A percentile compares a stretch with the other conserved stretches of the same genome.
phyloP scores from a whole-genome alignment of 2,329 filamentous ascomycete genomes.

The Verticillium alfalfae region DNA sequence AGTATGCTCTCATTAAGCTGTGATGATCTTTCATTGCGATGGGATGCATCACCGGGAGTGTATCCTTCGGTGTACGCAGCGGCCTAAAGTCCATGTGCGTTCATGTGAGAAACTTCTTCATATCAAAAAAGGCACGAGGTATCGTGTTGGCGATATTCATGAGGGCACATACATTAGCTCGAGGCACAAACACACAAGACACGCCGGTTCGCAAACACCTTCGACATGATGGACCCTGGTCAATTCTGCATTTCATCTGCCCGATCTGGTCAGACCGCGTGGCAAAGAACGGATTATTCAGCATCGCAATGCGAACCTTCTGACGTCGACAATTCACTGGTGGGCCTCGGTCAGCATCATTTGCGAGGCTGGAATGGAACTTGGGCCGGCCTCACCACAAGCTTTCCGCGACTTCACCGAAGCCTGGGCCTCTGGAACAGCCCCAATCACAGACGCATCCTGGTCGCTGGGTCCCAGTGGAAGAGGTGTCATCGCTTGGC shows the following conservation, averaged over 20 bases:
- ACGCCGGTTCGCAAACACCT: conserved; percentile 25
- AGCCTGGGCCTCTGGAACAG: neutral
- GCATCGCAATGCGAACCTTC: conserved; percentile 11
- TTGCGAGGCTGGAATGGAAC: neutral
- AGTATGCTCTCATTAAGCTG: conserved; percentile 12
- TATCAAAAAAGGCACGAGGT: no score
- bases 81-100: neutral
- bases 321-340: conserved; percentile 20
- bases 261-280: neutral
- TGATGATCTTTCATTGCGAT: conserved; percentile 4
- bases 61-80: conserved; percentile 2
- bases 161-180: conserved; percentile 26
- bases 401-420: conserved; percentile 22
- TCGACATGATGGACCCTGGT: conserved; percentile 23
- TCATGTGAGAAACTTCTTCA: no score
- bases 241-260: conserved; percentile 30
- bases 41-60: neutral
- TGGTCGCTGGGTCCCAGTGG: neutral
- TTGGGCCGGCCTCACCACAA: conserved; percentile 17
- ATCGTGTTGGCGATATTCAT: neutral
- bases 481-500: neutral
- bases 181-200: conserved; percentile 32
- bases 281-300: neutral
- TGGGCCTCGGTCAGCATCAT: conserved; percentile 2
- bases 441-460: neutral